A percentile compares a stretch with the other conserved stretches of the same genome.
Conservation (phyloP, 2,329 filamentous ascomycete species). For the Fusarium longipes region DNA sequence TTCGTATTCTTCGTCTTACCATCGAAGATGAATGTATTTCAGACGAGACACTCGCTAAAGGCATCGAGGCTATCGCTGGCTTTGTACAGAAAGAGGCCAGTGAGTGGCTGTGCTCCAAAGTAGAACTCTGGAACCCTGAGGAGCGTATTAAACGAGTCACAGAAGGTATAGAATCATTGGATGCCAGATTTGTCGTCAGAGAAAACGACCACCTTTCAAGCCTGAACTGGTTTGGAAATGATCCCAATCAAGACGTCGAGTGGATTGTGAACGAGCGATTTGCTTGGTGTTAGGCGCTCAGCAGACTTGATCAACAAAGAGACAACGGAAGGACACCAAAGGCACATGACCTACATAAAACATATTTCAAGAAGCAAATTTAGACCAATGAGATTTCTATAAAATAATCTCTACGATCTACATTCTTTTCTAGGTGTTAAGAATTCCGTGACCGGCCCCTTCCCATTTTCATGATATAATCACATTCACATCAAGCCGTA, state of each 20-base stretch:
- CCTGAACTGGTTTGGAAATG: slow-evolving; percentile 75
- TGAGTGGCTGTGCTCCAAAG: slow-evolving; percentile 74
- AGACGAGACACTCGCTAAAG: slow-evolving; percentile 59
- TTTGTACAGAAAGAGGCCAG: slow-evolving; percentile 77
- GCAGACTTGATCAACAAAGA: slow-evolving; percentile 1
- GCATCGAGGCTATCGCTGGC: slow-evolving; percentile 71
- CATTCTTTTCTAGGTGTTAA: slow-evolving; percentile 39
- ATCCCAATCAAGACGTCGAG: slow-evolving; percentile 64
- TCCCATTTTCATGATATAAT: slow-evolving; percentile 44
- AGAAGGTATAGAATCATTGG: slow-evolving; percentile 57
- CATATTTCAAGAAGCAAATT: neutral
- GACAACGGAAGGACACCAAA: no score
- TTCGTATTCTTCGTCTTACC: slow-evolving; percentile 76
- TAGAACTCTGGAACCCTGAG: slow-evolving; percentile 88
- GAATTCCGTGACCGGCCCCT: slow-evolving; percentile 26
- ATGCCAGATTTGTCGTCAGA: slow-evolving; percentile 63
- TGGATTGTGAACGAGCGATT: slow-evolving; percentile 84
- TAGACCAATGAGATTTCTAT: slow-evolving; percentile 33
- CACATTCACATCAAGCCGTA: slow-evolving; percentile 46
- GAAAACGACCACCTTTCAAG: slow-evolving; percentile 76
- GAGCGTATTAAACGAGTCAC: slow-evolving; percentile 62
- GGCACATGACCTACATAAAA: no score
- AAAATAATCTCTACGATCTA: slow-evolving; percentile 37
- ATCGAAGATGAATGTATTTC: slow-evolving; percentile 65
- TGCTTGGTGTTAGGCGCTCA: slow-evolving; percentile 72